Conservation (phyloP, 768 basidiomycete genomes). For the Boletus rubescentipes region DNA sequence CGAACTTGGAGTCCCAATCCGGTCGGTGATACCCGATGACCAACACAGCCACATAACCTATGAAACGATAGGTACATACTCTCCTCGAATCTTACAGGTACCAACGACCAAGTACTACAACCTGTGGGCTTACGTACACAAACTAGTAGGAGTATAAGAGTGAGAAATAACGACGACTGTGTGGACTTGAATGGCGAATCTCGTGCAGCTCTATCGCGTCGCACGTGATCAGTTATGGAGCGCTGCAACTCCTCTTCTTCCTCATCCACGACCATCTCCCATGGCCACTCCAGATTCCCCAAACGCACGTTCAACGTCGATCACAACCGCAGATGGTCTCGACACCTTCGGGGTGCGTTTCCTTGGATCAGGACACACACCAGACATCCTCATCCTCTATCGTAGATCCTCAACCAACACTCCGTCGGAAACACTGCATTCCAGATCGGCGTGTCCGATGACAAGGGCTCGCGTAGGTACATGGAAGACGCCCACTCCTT, state of each 20-base stretch:
- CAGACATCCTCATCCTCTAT: not conserved
- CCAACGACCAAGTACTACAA: too few relatives aligned
- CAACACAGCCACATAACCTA: too few relatives aligned
- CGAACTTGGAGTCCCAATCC: too few relatives aligned
- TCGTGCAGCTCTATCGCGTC: constrained; percentile 7
- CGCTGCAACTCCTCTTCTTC: constrained; percentile 2
- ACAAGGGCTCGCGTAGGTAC: constrained; percentile 84
- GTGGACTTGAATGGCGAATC: too few relatives aligned
- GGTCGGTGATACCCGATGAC: not conserved
- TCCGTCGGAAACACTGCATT: constrained; percentile 64
- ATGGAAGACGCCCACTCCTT: constrained; percentile 99
- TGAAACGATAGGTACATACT: too few relatives aligned
- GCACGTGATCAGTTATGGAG: constrained; percentile 25
- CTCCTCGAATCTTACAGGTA: too few relatives aligned
- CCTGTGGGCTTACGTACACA: too few relatives aligned
- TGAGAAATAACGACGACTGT: too few relatives aligned
- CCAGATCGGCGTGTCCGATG: constrained; percentile 68
- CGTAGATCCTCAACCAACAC: constrained; percentile 52
- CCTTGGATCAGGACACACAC: not conserved
- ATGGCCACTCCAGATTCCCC: constrained; percentile 49
- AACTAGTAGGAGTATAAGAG: too few relatives aligned
- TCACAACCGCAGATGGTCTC: constrained; percentile 70
- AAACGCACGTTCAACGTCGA: constrained; percentile 79
- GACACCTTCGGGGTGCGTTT: constrained; percentile 74
- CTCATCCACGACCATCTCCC: constrained; percentile 13